phyloP scores from a whole-genome alignment of 2,329 filamentous ascomycete species.

The Bertia moriformis region DNA sequence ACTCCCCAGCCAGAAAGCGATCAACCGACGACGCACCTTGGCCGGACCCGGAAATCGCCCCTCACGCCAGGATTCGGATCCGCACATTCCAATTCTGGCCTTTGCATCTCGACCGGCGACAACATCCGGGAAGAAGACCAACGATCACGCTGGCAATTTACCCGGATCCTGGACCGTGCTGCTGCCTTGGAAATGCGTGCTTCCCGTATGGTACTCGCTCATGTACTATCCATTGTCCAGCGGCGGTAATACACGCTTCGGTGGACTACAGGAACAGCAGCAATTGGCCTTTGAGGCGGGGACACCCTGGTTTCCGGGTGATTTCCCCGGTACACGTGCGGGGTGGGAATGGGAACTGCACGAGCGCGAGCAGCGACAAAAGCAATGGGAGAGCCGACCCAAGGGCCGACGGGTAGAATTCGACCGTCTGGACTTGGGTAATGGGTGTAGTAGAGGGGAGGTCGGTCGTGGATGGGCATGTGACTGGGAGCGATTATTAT shows the following conservation, averaged over 20 bases:
- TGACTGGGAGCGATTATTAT: constrained; percentile 40
- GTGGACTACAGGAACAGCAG: constrained; percentile 41
- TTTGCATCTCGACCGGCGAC: constrained; percentile 9
- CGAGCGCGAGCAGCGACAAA: constrained; percentile 30
- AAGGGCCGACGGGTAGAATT: constrained; percentile 44
- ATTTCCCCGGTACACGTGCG: constrained; percentile 45
- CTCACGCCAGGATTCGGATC: constrained; percentile 28
- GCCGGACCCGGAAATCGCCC: constrained; percentile 30
- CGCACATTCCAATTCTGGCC: background rate
- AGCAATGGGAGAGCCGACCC: constrained; percentile 41
- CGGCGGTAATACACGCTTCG: constrained; percentile 44
- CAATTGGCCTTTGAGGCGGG: constrained; percentile 46
- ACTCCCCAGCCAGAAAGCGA: constrained; percentile 41
- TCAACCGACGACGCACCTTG: constrained; percentile 42
- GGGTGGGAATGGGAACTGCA: constrained; percentile 42
- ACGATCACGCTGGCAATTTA: constrained; percentile 15
- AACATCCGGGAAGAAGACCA: constrained; percentile 31
- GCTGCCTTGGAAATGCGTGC: constrained; percentile 51
- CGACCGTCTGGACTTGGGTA: constrained; percentile 36
- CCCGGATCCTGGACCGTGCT: constrained; percentile 45
- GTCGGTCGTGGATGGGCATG: constrained; percentile 49
- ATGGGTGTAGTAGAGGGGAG: constrained; percentile 38
- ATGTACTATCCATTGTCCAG: constrained; percentile 49
- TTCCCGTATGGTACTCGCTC: constrained; percentile 48
- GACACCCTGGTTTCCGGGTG: constrained; percentile 45